phyloP scores from a whole-genome alignment of 495 filamentous ascomycete genomes.

The Penicillium alfredii region DNA sequence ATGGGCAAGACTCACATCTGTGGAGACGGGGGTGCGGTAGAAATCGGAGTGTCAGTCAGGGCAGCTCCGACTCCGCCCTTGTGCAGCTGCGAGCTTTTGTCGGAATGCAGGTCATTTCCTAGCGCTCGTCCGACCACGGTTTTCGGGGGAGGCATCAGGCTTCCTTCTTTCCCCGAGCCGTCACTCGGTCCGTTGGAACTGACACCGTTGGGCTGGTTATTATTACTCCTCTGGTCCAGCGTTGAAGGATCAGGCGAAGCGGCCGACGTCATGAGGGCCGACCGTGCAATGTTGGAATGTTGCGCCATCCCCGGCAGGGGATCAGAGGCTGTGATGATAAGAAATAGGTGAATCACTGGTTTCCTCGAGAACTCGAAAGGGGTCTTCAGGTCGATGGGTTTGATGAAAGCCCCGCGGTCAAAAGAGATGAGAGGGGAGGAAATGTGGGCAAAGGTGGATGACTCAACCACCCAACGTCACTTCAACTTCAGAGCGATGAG shows the following conservation, averaged over 20 bases:
- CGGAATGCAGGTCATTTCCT: conserved; percentile 44
- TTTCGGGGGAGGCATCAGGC: conserved; percentile 37
- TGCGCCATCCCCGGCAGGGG: conserved; percentile 31
- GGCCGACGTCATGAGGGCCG: conserved; percentile 51
- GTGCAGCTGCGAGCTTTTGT: conserved; percentile 38
- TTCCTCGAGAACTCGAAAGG: too few species aligned
- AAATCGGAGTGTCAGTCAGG: conserved; percentile 61
- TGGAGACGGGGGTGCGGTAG: conserved; percentile 65
- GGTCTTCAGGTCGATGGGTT: too few species aligned
- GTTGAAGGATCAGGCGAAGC: conserved; percentile 25
- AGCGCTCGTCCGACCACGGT: conserved; percentile 43
- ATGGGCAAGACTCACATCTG: conserved; percentile 51
- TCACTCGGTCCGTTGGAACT: conserved; percentile 21
- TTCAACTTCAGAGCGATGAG: background rate
- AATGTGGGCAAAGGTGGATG: background rate
- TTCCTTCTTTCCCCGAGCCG: conserved; percentile 29
- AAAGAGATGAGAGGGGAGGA: background rate
- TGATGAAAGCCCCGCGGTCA: too few species aligned
- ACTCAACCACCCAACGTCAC: background rate
- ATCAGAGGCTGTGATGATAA: background rate
- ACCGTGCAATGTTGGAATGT: conserved; percentile 53
- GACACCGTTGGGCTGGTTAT: conserved; percentile 17
- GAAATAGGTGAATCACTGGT: background rate
- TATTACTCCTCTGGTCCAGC: conserved; percentile 18
- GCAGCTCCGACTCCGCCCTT: conserved; percentile 51